A percentile compares a stretch with the other conserved stretches of the same genome.
phyloP scores from a whole-genome alignment of 169 alveolate species.

The Plasmodium relictum region DNA sequence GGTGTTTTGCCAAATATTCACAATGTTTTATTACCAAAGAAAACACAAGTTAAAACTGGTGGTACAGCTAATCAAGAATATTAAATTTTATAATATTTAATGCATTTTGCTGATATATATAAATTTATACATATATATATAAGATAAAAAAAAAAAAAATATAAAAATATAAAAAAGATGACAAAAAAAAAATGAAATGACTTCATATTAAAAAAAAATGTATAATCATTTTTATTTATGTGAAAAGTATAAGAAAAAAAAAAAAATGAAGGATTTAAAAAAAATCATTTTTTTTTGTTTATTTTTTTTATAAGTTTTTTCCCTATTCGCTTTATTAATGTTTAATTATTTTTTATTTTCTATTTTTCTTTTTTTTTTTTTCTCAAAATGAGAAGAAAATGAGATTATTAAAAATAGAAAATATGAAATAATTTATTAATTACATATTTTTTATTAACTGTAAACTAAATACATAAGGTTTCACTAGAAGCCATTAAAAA shows the following conservation, averaged over 20 bases:
- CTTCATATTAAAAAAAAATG: not conserved
- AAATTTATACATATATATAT: not conserved
- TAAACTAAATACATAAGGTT: conserved; percentile 67
- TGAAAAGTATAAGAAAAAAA: not conserved
- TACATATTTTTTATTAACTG: conserved; percentile 33
- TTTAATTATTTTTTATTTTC: not conserved
- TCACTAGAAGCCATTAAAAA: conserved; percentile 77
- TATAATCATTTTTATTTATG: not conserved
- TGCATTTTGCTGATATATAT: not conserved
- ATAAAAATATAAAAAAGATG: conserved; percentile 4
- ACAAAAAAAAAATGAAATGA: not conserved
- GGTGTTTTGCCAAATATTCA: conserved; percentile 99
- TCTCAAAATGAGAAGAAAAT: conserved; percentile 29
- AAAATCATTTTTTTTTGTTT: conserved; percentile 15
- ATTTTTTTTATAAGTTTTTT: conserved; percentile 1
- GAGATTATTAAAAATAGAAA: not conserved
- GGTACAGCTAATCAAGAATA: conserved; percentile 58
- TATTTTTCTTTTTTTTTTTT: conserved; percentile 14
- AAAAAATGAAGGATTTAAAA: conserved; percentile 4
- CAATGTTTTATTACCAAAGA: conserved; percentile 96
- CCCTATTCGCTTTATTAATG: conserved; percentile 31
- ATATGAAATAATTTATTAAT: conserved; percentile 3
- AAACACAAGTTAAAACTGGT: conserved; percentile 77
- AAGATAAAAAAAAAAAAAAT: not conserved
- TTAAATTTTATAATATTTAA: not conserved